Base-by-base conservation (phyloP, 148 eudicot genomes). In the Nepenthes mirabilis region DNA sequence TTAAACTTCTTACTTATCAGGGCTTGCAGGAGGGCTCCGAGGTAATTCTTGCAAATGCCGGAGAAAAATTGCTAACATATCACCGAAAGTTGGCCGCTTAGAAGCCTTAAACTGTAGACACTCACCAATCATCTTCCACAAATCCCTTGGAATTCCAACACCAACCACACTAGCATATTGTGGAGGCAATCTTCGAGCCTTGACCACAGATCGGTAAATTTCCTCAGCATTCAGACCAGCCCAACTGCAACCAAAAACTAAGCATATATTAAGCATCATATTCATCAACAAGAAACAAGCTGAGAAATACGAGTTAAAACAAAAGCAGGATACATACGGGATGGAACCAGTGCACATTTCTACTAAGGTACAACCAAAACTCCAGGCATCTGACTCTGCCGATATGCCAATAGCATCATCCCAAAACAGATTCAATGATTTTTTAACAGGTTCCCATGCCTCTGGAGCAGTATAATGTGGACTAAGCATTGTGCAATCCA, bases 51-150 rank as follows among this genome's bases (percentile, higher is more conserved):
- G 97, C 78, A 83, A 82, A 82, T 86, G 94, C 23, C 82, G 82
- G 58, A 93, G 95, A 72, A 93, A 93, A 64, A 80, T 84, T 50
- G 86, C 81, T 57, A 93, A 65, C 98, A 93, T 93, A 34, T 88
- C 70, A 88, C 73, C 80, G 73, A 93, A 93, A 62, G 95, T 78
- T 52, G 96, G 98, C 68, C 98, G 74, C 67, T 76, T 88, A 36
- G 96, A 74, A 62, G 88, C 83, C 77, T 84, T 93, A 75, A 82
- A 82, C 62, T 86, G 91, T 61, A 93, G 75, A 75, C 96, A 93
- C 49, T 93, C 98, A 57, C 98, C 98, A 70, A 93, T 83, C 96
- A 93, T 86, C 78, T 83, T 88, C 98, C 98, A 93, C 72, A 93
- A 62, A 58, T 93, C 98, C 68, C 88, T 81, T 13, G 98, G 98